Evolutionary conservation across 177 flowering plant species (phyloP), one percentile per base, ranked within the genome.

Genomic region (Vitis hybrid): DNA sequence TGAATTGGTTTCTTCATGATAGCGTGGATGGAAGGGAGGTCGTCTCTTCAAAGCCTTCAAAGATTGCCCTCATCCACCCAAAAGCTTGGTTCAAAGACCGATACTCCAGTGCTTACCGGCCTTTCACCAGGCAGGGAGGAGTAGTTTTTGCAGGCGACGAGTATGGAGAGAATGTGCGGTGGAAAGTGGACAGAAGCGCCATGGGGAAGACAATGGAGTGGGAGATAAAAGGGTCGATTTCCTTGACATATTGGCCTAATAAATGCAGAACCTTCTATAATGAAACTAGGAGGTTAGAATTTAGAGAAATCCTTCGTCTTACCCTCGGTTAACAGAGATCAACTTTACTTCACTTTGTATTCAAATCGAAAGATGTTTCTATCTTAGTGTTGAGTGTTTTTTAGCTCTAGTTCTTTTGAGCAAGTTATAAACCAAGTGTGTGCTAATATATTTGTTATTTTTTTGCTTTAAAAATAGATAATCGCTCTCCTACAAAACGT

Each of bases 171-270:
- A 70, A 78, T 6, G 89, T 90, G 21, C 50, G 69, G 64, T 94
- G 99, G 97, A 94, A 86, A 77, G 67, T 94, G 70, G 91, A 87
- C 18, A 90, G 73, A 74, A 63, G 74, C 4, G 84, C 82, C 0
- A 65, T 80, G 17, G 96, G 96, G 62, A 89, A 74, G 79, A 76
- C 74, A 0, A 83, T 88, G 88, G 91, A 90, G 72, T 94, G 95
- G 97, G 97, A 92, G 74, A 81, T 92, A 1, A 88, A 68, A 71
- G 97, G 97, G 18, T 69, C 83, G 78, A 81, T 92, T 74, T 90
- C 94, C 92, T 58, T 91, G 56, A 91, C 97, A 0, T 92, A 94
- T 76, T 92, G 93, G 97, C 97, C 97, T 26, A 94, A 92, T 74
- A 90, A 88, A 59, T 65, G 86, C 51, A 82, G 67, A 68, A 88